Base-by-base conservation (phyloP, 2,329 filamentous ascomycete genomes). In the Aspergillus novoparasiticus region DNA sequence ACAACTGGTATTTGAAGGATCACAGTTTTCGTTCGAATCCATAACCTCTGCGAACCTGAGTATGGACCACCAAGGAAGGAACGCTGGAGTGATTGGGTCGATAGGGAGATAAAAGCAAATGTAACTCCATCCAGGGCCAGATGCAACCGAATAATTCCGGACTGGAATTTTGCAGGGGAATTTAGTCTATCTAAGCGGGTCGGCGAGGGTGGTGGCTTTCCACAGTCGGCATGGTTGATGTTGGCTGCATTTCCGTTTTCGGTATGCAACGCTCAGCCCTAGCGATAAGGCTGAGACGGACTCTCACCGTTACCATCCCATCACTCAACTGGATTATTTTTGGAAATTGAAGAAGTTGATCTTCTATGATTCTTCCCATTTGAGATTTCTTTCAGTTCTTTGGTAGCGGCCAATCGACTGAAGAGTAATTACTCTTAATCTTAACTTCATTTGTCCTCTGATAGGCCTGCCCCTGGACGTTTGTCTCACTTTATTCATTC, bases 211-310 rank as follows among this genome's bases (percentile, higher is more conserved):
- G 30, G 30, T 58, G 32, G 45, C 9, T 41, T 43, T 53, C 58
- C 57, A 45, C 39, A 21, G 48, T 60, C 32, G 26, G 45, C 32
- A 50, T 36, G 43, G 60, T 34, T 61, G 62, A 68, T 32, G 64
- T 50, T 56, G 45, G 57, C 48, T 32, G 53, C 30, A 61, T 65
- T 67, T 69, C 68, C 68, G 68, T 59, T 64, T 70, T 64, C 68
- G 68, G 67, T 65, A 68, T 56, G 16, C 59, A 10, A 45, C 43
- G 34, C 36, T 39, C 56, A 36, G 54, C 48, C 51, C 32, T 39
- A 19, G 14, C 4, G n/a, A 55, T 55, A 39, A 39, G 51, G 51
- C 34, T 41, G 39, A 46, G n/a, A 3, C n/a, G 10, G 60, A 56
- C 45, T 59, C 59, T 51, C 53, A 66, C 64, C 58, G 64, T 64